Evolutionary conservation across 2,329 filamentous ascomycete species (phyloP), one percentile per base, ranked within the genome.

Genomic region (Atkinsonella texensis): DNA sequence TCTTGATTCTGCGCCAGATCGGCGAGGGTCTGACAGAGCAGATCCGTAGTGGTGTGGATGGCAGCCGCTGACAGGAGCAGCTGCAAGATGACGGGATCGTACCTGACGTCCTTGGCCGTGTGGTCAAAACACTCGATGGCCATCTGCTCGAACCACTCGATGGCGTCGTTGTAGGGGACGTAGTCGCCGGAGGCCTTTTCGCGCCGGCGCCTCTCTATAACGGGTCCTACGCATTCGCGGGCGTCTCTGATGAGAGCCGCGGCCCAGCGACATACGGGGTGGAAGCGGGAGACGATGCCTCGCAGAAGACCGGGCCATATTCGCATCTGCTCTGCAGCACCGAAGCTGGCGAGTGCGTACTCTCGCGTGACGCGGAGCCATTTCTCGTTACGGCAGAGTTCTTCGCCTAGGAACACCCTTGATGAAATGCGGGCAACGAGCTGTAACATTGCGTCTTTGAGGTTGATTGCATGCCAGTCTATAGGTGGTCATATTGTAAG

Each of bases 81-180:
- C 54, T 61, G 59, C 8, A 43, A 33, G 11, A 51, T 18, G 17
- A 52, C 54, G 6, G 50, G 45, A 43, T 60, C 58, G 12, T 54
- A 51, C 8, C 33, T 40, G 1, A 39, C 8, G 8, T 53, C 42
- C 1, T 28, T 46, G 20, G 75, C 74, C 47, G 70, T 66, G 53
- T 28, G 4, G 28, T 79, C 76, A 52, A 71, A 68, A 77, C 77
- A 81, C 15, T 72, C 76, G 46, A 80, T 63, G 56, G 74, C 67
- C 17, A 69, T 65, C 53, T 28, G 4, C 28, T 79, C 76, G 52
- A 71, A 68, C 77, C 77, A 81, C n/a, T 72, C 76, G 46, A 80
- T 63, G 56, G 74, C 75, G 62, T 79, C 76, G 39, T 56, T 55
- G 28, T 52, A 54, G 8, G 75, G 20, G 46, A 32, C 31, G 11